These are phyloP conservation scores for Asterella californica DNA, from an alignment of 225 moss, liverwort and hornwort species.

Conservation along the genomic window DNA sequence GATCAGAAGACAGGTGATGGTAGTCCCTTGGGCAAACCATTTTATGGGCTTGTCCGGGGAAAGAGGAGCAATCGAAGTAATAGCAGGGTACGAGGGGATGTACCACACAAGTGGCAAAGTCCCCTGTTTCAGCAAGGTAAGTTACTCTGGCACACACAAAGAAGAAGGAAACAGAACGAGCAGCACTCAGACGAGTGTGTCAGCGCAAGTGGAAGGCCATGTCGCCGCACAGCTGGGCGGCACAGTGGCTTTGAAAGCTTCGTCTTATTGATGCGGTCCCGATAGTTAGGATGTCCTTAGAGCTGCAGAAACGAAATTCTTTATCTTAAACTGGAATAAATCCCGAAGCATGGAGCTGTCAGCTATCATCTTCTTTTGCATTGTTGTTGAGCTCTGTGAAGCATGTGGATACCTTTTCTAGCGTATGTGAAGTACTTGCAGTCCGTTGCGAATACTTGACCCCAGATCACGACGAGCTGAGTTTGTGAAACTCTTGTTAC, in stretches of 20 bases:
- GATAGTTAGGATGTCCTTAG: slow-evolving; percentile 46
- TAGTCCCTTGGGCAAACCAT: slow-evolving; percentile 52
- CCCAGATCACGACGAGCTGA: no score
- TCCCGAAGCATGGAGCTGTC: slow-evolving; percentile 11
- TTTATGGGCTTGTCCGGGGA: slow-evolving; percentile 68
- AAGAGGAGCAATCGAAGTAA: slow-evolving; percentile 78
- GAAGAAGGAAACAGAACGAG: slow-evolving; percentile 58
- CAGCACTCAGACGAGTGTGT: slow-evolving; percentile 41
- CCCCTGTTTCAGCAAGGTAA: slow-evolving; percentile 43
- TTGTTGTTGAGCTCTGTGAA: no score
- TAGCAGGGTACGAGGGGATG: slow-evolving; percentile 39
- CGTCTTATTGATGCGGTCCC: slow-evolving; percentile 78
- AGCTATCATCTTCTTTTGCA: neutral
- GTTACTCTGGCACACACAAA: slow-evolving; percentile 51
- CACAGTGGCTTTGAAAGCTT: slow-evolving; percentile 99
- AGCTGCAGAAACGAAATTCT: slow-evolving; percentile 56
- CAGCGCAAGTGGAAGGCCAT: slow-evolving; percentile 89
- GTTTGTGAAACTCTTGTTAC: no score
- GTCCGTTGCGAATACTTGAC: no score
- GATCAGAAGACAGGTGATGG: slow-evolving; percentile 50
- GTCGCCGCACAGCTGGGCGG: slow-evolving; percentile 95
- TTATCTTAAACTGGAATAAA: slow-evolving; percentile 60
- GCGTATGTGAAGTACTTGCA: no score
- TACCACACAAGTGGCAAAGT: slow-evolving; percentile 47
- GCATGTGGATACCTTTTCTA: no score